Evolutionary conservation across 75 land plant genomes (phyloP), one percentile per base, ranked within the genome.

Genomic region (Picea glauca): DNA sequence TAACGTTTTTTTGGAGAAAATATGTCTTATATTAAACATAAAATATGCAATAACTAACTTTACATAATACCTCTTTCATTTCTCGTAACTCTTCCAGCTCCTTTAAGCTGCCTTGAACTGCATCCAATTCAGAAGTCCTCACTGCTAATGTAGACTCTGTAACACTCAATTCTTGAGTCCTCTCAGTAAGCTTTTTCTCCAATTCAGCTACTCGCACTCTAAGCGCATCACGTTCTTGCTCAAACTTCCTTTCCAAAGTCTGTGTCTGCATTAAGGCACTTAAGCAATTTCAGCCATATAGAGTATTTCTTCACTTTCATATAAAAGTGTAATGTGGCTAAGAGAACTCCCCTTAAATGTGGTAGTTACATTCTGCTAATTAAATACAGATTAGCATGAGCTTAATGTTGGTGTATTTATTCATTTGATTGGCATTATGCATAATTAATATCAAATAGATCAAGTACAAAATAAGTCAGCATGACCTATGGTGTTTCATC

Each of bases 71-170:
- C 90, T 94, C 98, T 86, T 95, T 98, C 90, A 98, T 91, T 84
- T 98, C 99, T 58, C 98, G 82, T 21, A 98, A 81, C 76, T 98
- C 99, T 13, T 95, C 96, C 26, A 98, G 80, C 78, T 98, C 99
- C 81, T 90, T 90, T 33, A 91, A 58, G 79, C 81, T 90, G 72
- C 81, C 82, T 75, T 93, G 94, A 35, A 98, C 68, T 46, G 85
- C 74, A 77, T 85, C 92, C 32, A 95, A 80, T 58, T 98, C 96
- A 46, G 70, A 65, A 62, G 85, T 84, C 74, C 83, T 89, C 23
- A 79, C 17, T 43, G 87, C 80, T 76, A 98, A 82, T 57, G 82
- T 76, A 61, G 94, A 88, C 77, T 98, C 86, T 57, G 87, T 85
- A 77, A 63, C 79, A 79, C 85, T 80, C 78, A 98, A 83, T 46